Evolutionary conservation across 495 filamentous ascomycete species (phyloP), one percentile per base, ranked within the genome.

Genomic region (Aspergillus avenaceus): DNA sequence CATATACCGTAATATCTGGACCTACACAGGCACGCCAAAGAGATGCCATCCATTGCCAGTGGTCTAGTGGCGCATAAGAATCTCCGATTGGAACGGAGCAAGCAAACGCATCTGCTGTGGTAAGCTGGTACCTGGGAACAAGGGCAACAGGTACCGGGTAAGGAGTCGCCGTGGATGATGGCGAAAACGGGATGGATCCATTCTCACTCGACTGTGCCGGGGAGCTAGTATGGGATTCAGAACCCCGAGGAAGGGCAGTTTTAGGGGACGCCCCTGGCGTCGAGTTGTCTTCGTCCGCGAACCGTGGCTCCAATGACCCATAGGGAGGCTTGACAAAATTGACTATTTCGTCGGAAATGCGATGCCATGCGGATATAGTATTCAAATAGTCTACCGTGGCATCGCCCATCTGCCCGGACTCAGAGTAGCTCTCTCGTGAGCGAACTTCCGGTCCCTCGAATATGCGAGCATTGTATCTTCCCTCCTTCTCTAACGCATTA

Each of bases 1-100:
- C 62, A 53, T 69, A 92, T 18, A 98, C 79, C 0, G 90, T 95
- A 51, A 97, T 74, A 68, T 98, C 93, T 0, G 91, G 81, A 0
- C 89, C 91, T 0, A 92, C 79, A 45, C 88, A 87, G 1, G 88
- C 87, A 1, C 91, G 84, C 92, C 92, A 98, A 3, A 96, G 77
- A 43, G 88, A 93, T 23, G 92, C 93, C 75, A 92, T 89, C 93
- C 93, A 97, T 67, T 96, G 90, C 93, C 93, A 98, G 63, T 98
- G 93, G 60, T 98, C 90, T 24, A 88, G 73, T 0, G 88, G 84
- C 1, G 80, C 79, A 62, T 95, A 96, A 2, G 81, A 73, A 55
- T 96, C 91, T 9, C 74, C 69, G 41, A 95, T 87, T 7, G 86
- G 86, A 9, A 91, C 81, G 13, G 75, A 70, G 43, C 76, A 79